Conservation (phyloP, 768 basidiomycete species). For the Roridomyces roridus region DNA sequence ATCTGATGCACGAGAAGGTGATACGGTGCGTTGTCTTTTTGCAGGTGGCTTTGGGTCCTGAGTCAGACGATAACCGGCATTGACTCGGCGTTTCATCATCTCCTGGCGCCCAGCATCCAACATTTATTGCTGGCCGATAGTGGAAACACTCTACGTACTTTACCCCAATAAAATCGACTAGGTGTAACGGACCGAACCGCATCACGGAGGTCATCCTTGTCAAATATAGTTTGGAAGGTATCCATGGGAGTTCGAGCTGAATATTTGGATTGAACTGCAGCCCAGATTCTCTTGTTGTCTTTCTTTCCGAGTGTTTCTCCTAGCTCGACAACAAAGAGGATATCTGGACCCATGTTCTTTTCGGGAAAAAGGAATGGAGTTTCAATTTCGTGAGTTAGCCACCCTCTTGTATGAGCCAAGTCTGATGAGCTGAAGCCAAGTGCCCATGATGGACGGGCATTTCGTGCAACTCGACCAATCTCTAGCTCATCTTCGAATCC, state of each 20-base stretch:
- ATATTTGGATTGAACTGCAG: conserved; percentile 1
- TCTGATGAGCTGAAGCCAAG: neutral
- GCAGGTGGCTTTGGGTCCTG: too few relatives aligned
- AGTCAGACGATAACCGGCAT: too few relatives aligned
- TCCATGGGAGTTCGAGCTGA: neutral
- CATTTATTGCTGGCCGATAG: too few relatives aligned
- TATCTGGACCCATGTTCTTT: neutral
- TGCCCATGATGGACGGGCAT: neutral
- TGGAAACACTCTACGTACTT: too few relatives aligned
- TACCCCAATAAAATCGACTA: neutral
- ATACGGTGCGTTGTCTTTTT: too few relatives aligned
- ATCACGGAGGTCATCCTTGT: too few relatives aligned
- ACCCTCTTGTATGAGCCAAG: neutral
- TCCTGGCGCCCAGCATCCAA: too few relatives aligned
- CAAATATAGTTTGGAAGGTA: neutral
- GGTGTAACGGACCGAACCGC: neutral
- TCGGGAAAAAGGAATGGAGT: neutral
- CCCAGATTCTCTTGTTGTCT: neutral
- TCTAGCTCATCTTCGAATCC: too few relatives aligned
- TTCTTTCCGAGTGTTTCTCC: too few relatives aligned
- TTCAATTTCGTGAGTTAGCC: neutral
- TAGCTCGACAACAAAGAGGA: neutral
- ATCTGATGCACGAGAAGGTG: too few relatives aligned
- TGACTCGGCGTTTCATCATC: too few relatives aligned
- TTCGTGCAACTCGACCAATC: neutral